Conservation (phyloP, 164 flowering plant genomes). For the Vitis rotundifolia region DNA sequence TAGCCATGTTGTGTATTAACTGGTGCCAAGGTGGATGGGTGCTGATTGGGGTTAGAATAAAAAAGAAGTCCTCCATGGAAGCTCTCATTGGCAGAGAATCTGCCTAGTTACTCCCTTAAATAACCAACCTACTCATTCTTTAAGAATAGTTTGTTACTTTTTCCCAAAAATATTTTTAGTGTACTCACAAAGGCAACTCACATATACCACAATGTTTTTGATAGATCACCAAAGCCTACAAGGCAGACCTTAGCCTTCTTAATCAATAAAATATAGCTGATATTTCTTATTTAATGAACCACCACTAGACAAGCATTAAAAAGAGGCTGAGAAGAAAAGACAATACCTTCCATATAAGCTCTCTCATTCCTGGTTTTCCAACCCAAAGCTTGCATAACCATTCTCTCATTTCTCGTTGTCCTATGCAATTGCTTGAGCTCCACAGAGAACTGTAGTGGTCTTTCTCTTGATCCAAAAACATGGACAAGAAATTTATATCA, state of each 20-base stretch:
- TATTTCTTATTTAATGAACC: neutral
- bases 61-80: neutral
- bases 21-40: neutral
- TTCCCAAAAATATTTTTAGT: neutral
- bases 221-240: neutral
- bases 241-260: neutral
- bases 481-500: constrained; percentile 64
- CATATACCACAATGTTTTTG: neutral
- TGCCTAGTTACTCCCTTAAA: neutral
- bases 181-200: neutral
- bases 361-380: constrained; percentile 67
- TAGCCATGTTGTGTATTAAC: neutral
- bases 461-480: constrained; percentile 71
- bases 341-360: constrained; percentile 89
- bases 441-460: constrained; percentile 84
- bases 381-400: constrained; percentile 94
- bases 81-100: neutral
- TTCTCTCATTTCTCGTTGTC: constrained; percentile 84
- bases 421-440: constrained; percentile 80
- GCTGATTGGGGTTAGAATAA: neutral
- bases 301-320: neutral
- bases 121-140: neutral
- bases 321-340: constrained; percentile 2
- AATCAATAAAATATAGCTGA: neutral
- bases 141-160: neutral